Conservation (phyloP, 2,329 filamentous ascomycete species). For the Xylariaceae sp. region DNA sequence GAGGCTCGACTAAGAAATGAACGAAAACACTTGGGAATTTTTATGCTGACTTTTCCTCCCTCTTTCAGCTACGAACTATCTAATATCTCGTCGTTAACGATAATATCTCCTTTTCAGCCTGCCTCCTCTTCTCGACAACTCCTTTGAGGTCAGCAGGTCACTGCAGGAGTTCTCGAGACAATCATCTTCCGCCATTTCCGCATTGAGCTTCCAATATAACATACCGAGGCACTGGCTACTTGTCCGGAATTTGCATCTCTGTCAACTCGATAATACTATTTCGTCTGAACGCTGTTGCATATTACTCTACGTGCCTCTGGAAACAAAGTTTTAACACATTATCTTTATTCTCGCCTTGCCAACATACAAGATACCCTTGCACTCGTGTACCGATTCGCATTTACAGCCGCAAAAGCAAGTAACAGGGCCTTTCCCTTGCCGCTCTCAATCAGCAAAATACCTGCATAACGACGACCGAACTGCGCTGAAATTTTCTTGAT, state of each 20-base stretch:
- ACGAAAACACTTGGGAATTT: not conserved
- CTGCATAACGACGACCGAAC: not conserved
- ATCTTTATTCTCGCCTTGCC: not conserved
- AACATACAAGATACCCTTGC: not conserved
- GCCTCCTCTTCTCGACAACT: slow-evolving; percentile 50
- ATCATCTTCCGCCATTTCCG: slow-evolving; percentile 47
- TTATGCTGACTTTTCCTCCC: slow-evolving; percentile 16
- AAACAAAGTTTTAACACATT: slow-evolving; percentile 3
- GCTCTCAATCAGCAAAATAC: too few relatives aligned
- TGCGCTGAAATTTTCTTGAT: slow-evolving; percentile 4
- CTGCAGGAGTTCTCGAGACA: slow-evolving; percentile 70
- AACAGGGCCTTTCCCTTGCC: too few relatives aligned
- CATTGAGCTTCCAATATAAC: slow-evolving; percentile 28
- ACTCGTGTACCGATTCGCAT: too few relatives aligned
- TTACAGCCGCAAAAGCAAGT: too few relatives aligned
- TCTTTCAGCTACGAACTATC: slow-evolving; percentile 34
- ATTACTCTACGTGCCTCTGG: slow-evolving; percentile 7
- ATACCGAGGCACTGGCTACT: slow-evolving; percentile 1
- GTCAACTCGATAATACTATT: slow-evolving; percentile 16
- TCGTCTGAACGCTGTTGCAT: not conserved
- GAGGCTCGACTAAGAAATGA: slow-evolving; percentile 2
- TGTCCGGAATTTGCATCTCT: not conserved
- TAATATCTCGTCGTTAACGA: slow-evolving; percentile 40
- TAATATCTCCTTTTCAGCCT: slow-evolving; percentile 39
- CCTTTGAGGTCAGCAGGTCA: slow-evolving; percentile 83